These are phyloP conservation scores for Drosera spatulata DNA, from an alignment of 179 eudicot genomes.

Conservation along the genomic window DNA sequence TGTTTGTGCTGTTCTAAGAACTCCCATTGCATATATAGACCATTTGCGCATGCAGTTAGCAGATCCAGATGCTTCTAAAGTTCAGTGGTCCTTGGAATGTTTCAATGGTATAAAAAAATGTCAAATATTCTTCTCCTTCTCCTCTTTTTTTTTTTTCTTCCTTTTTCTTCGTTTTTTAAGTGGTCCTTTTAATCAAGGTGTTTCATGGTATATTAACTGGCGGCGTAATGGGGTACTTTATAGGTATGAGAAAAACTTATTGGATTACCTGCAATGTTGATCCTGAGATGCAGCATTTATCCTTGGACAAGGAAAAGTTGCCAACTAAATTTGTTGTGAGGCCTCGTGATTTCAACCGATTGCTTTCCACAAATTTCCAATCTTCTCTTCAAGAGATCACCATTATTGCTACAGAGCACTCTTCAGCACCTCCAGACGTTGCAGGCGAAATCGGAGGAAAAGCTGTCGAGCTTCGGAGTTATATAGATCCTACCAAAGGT, in stretches of 20 bases:
- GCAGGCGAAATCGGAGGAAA: slow-evolving; percentile 89
- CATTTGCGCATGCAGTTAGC: slow-evolving; percentile 47
- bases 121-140: background rate
- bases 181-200: too few relatives aligned
- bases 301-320: slow-evolving; percentile 70
- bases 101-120: slow-evolving; percentile 35
- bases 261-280: slow-evolving; percentile 90
- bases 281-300: slow-evolving; percentile 80
- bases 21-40: slow-evolving; percentile 67
- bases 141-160: too few relatives aligned
- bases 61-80: slow-evolving; percentile 64
- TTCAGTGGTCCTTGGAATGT: slow-evolving; percentile 81
- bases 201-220: background rate
- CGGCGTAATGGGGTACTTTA: slow-evolving; percentile 3
- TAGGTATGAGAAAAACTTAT: slow-evolving; percentile 78
- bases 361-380: slow-evolving; percentile 75
- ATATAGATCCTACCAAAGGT: slow-evolving; percentile 96
- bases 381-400: slow-evolving; percentile 97
- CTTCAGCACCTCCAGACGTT: slow-evolving; percentile 55
- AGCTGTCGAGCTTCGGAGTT: slow-evolving; percentile 95
- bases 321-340: slow-evolving; percentile 78
- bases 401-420: slow-evolving; percentile 71
- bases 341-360: slow-evolving; percentile 90
- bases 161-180: too few relatives aligned
- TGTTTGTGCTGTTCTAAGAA: slow-evolving; percentile 85